Conservation (phyloP, 192 early-diverging fungal genomes). For the Chytriomyces sp. region DNA sequence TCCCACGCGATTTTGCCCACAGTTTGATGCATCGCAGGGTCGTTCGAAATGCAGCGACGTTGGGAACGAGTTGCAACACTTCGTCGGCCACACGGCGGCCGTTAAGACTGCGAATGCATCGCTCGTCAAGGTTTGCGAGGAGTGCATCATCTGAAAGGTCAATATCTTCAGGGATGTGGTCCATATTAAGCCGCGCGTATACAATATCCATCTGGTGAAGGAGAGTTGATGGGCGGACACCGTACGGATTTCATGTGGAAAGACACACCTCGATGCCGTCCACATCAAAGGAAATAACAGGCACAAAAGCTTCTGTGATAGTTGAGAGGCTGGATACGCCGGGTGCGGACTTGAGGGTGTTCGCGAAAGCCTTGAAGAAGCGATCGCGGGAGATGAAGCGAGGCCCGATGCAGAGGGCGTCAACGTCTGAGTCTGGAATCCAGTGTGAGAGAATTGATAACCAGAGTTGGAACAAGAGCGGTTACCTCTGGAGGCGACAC, state of each 20-base stretch:
- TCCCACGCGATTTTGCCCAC: conserved; percentile 92
- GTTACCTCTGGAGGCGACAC: background rate
- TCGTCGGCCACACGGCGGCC: conserved; percentile 95
- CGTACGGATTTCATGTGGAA: background rate
- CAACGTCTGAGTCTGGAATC: conserved; percentile 83
- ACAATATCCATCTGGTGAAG: background rate
- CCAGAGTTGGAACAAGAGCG: background rate
- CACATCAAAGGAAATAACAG: conserved; percentile 92
- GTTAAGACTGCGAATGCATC: conserved; percentile 78
- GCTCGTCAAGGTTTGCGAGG: conserved; percentile 75
- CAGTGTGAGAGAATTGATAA: background rate
- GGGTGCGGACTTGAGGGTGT: conserved; percentile 70
- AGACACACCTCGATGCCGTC: conserved; percentile 76
- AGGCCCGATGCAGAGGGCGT: conserved; percentile 93
- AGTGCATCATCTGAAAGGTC: conserved; percentile 74
- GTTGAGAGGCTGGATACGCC: conserved; percentile 85
- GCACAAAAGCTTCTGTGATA: conserved; percentile 88
- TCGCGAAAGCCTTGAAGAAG: conserved; percentile 86
- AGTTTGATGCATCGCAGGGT: conserved; percentile 92
- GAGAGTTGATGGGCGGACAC: background rate
- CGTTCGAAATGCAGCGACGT: conserved; percentile 80
- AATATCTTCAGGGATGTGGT: conserved; percentile 68
- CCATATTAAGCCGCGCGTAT: background rate
- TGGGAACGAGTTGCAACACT: conserved; percentile 89
- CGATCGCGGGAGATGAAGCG: conserved; percentile 83